Base-by-base conservation (phyloP, 228 moss, liverwort and hornwort genomes). In the Sphagnum magellanicum region DNA sequence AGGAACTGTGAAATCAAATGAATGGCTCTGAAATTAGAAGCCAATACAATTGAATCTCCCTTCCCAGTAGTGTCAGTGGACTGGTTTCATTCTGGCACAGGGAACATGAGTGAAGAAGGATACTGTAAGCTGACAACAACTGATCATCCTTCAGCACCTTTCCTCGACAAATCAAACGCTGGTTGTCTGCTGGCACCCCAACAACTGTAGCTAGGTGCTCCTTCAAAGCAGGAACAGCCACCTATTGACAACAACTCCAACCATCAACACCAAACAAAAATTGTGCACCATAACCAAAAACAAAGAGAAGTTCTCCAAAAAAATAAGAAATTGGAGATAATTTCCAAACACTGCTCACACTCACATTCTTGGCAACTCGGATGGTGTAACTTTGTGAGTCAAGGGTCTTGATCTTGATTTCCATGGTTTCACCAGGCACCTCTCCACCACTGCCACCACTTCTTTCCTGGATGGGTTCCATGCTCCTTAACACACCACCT, bases 141-240 rank as follows among this genome's bases (percentile, higher is more conserved):
- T 97, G 93, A 73, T 97, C 97, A 71, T 97, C 97, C 60, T 93
- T 97, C 70, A 97, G 77, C 52, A 97, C 97, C 73, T 97, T 97
- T 60, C 97, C 97, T 50, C 93, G 78, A 84, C 91, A 97, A 60
- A 97, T 97, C 63, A 97, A 81, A 71, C 97, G 88, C 67, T 97
- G 97, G 69, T 82, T 97, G 74, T 93, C 91, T 63, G 82, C 91
- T 1, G 97, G 88, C 55, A 97, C 91, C 12, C 93, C 97, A 53
- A 90, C 93, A 49, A 91, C 81, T 13, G 87, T 74, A 49, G 88
- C 93, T 70, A 97, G 80, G 70, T 85, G 91, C 74, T 97, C 93
- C 79, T 97, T 97, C 88, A 97, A 73, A 13, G 81, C 91, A 67
- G 91, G 93, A 63, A 97, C 91, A 65, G 93, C 68, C 78, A 89